These are phyloP conservation scores for Syzygium grande DNA, from an alignment of 345 rosid genomes.

Conservation along the genomic window DNA sequence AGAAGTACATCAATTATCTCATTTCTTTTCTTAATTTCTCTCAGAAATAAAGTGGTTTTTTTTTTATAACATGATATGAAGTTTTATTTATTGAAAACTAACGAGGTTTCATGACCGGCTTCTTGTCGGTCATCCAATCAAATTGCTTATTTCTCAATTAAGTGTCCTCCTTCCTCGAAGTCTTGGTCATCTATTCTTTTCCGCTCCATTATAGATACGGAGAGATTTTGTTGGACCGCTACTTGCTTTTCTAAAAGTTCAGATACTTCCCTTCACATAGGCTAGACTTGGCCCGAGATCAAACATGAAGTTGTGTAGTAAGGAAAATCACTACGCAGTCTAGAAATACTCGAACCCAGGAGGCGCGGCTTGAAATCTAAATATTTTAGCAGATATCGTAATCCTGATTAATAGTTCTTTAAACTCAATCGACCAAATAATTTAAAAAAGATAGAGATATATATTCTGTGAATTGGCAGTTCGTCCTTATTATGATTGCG, in stretches of 20 bases:
- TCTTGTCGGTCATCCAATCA: not conserved
- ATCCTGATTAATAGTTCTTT: not conserved
- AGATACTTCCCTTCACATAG: too few species aligned
- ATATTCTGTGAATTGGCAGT: not conserved
- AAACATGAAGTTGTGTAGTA: too few species aligned
- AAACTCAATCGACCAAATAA: not conserved
- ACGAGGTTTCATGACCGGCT: not conserved
- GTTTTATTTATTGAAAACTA: not conserved
- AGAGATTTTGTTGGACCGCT: too few species aligned
- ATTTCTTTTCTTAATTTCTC: not conserved
- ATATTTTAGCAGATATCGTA: not conserved
- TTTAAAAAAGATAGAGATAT: not conserved
- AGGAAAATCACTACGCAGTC: too few species aligned
- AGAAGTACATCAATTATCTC: not conserved
- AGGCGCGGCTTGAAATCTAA: not conserved
- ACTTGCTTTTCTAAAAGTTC: too few species aligned
- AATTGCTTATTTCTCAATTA: not conserved
- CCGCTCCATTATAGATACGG: too few species aligned
- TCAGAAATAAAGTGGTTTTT: not conserved
- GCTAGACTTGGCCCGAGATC: too few species aligned
- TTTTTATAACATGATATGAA: too few species aligned
- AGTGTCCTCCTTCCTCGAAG: not conserved
- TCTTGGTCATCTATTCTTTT: not conserved
- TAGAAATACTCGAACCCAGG: not conserved
- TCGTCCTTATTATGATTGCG: not conserved